Evolutionary conservation across 495 filamentous ascomycete species (phyloP), one percentile per base, ranked within the genome.

Genomic region (Venustampulla echinocandica): DNA sequence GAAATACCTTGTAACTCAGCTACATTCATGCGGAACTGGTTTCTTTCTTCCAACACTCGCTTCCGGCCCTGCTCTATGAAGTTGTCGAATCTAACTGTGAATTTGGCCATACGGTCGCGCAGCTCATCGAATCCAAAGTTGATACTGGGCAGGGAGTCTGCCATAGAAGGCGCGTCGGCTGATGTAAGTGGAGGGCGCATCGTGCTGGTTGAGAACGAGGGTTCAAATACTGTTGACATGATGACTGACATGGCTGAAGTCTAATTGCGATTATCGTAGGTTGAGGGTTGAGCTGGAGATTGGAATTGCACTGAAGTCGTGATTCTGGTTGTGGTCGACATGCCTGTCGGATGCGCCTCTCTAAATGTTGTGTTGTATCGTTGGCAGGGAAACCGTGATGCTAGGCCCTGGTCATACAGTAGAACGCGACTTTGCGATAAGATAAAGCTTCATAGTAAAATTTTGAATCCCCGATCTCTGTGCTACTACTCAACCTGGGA

Each of bases 71-170:
- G 78, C 52, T 94, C 89, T 54, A 98, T 96, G 59, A 96, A 96
- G 5, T 81, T 81, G 59, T 97, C 92, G 54, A 98, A 98, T 46
- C 77, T 84, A 9, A 79, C 77, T 0, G 87, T 97, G 63, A 98
- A 98, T 42, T 84, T 83, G 21, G 84, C 79, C 90, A 98, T 97
- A 65, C 87, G 82, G 53, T 87, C 87, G 64, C 90, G 90, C 49
- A 98, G 70, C 50, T 95, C 89, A 48, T 97, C 90, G 65, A 97
- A 97, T 47, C 87, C 88, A 64, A 97, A 96, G 66, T 92, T 88
- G 65, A 95, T 85, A 62, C 70, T 86, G 28, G 92, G 92, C 7
- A 96, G 77, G 10, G 80, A 79, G 63, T 92, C 87, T 27, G 87
- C 86, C 61, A 75, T 64, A 17, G 72, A 76, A 17, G 64, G 61